These are phyloP conservation scores for Monosporozyma aquatica DNA, from an alignment of 805 yeast species.

Conservation along the genomic window DNA sequence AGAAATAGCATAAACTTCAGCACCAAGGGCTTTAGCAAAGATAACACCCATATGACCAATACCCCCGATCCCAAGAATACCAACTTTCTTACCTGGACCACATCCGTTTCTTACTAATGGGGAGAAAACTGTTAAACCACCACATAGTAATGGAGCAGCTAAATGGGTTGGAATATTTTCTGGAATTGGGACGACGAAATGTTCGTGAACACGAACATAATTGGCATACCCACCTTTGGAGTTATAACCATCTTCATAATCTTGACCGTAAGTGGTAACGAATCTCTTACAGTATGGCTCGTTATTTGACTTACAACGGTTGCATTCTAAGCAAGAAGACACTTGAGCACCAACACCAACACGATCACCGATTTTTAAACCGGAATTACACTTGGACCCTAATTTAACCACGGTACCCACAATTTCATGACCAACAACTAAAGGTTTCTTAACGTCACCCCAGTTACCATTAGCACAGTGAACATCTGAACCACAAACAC, in stretches of 20 bases:
- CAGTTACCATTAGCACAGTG: slow-evolving; percentile 21
- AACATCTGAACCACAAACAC: slow-evolving; percentile 57
- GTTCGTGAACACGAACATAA: slow-evolving; percentile 54
- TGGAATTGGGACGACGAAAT: slow-evolving; percentile 58
- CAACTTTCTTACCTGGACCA: slow-evolving; percentile 44
- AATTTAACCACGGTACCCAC: slow-evolving; percentile 49
- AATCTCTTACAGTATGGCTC: slow-evolving; percentile 47
- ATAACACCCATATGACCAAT: slow-evolving; percentile 49
- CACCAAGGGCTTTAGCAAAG: slow-evolving; percentile 52
- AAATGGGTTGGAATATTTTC: slow-evolving; percentile 40
- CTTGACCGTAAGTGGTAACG: slow-evolving; percentile 40
- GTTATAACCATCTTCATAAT: slow-evolving; percentile 39
- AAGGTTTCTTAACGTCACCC: slow-evolving; percentile 30
- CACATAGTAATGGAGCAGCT: slow-evolving; percentile 72
- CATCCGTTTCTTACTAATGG: slow-evolving; percentile 50
- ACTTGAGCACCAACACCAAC: slow-evolving; percentile 76
- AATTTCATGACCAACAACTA: slow-evolving; percentile 62
- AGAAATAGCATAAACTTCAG: slow-evolving; percentile 50
- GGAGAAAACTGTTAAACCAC: slow-evolving; percentile 64
- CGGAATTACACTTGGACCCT: slow-evolving; percentile 45
- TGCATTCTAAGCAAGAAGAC: slow-evolving; percentile 52
- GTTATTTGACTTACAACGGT: slow-evolving; percentile 45
- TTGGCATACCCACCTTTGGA: slow-evolving; percentile 64
- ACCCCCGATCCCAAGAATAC: slow-evolving; percentile 50
- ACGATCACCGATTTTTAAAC: slow-evolving; percentile 56